Evolutionary conservation across 768 basidiomycete genomes (phyloP), one percentile per base, ranked within the genome.

Genomic region (Phylloporus sp.): DNA sequence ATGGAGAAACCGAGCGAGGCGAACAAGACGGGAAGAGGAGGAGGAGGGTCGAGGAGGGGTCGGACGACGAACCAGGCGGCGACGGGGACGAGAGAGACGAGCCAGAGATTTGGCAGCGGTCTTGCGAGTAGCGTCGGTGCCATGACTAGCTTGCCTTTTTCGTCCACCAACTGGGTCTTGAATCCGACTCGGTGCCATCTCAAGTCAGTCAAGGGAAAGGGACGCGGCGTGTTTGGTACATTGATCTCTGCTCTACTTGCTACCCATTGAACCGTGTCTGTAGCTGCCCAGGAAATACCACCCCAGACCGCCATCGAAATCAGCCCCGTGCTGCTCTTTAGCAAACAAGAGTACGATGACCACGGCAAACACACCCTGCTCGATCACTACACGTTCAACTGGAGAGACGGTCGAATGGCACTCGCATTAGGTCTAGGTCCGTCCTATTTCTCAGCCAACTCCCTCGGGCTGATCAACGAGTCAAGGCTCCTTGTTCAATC

Each of bases 1-100:
- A 95, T 66, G 2, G 90, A 84, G 67, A 95, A 84, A 1, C 94
- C 93, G 39, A 92, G 54, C 13, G 85, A 89, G 1, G 80, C 81
- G 59, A 88, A 84, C 18, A 97, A 69, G 0, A 81, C 81, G 3
- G 86, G 86, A 11, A 90, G 69, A 2, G 79, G 73, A 1, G 86
- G 86, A 0, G 75, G 59, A 0, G 86, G 86, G 48, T 82, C 79
- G 6, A 90, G 67, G 4, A 90, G 71, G 0, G 88, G 86, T 22
- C 88, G 74, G 0, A 83, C 54, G 27, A 90, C 71, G 60, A 90
- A 83, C 84, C 86, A 90, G 3, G 71, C 61, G 1, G 82, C 86
- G 39, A 87, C 62, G 17, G 89, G 88, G 24, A 83, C 64, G 47
- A 90, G 68, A 7, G 80, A 70, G 47, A 80, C 57, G 29, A 87